Percentiles rank a stretch among this genome's conserved stretches.
phyloP scores from a whole-genome alignment of 768 basidiomycete genomes.

The Xerocomellus intermedius region DNA sequence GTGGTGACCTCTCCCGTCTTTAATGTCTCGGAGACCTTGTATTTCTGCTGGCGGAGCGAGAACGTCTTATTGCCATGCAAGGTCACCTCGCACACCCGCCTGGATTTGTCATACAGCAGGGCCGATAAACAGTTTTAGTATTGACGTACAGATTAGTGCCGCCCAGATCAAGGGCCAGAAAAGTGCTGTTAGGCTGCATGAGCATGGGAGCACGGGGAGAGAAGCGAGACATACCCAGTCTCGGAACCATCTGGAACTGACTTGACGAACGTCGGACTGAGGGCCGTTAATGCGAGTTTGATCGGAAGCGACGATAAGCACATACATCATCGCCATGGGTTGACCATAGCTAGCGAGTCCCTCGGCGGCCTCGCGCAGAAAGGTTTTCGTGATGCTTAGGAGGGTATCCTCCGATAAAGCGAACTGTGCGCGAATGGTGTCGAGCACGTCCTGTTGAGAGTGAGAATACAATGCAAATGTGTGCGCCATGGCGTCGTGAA shows the following conservation, averaged over 20 bases:
- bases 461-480: constrained; percentile 43
- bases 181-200: constrained; percentile 58
- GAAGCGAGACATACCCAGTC: constrained; percentile 62
- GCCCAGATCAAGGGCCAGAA: constrained; percentile 93
- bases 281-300: not conserved
- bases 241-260: constrained; percentile 93
- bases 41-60: constrained; percentile 90
- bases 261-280: constrained; percentile 92
- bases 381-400: constrained; percentile 68
- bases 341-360: constrained; percentile 75
- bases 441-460: constrained; percentile 50
- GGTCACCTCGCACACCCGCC: constrained; percentile 92
- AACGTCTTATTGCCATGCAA: constrained; percentile 91
- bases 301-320: not conserved
- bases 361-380: constrained; percentile 73
- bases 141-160: constrained; percentile 90
- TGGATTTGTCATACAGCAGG: constrained; percentile 31
- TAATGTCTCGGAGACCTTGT: constrained; percentile 88
- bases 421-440: constrained; percentile 73
- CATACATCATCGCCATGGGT: constrained; percentile 91
- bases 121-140: not conserved
- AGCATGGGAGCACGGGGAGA: constrained; percentile 1
- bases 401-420: constrained; percentile 60
- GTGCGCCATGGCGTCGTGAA: constrained; percentile 29
- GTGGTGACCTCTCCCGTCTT: constrained; percentile 89